phyloP scores from a whole-genome alignment of 2,329 filamentous ascomycete species.

The Cytospora paraplurivora region DNA sequence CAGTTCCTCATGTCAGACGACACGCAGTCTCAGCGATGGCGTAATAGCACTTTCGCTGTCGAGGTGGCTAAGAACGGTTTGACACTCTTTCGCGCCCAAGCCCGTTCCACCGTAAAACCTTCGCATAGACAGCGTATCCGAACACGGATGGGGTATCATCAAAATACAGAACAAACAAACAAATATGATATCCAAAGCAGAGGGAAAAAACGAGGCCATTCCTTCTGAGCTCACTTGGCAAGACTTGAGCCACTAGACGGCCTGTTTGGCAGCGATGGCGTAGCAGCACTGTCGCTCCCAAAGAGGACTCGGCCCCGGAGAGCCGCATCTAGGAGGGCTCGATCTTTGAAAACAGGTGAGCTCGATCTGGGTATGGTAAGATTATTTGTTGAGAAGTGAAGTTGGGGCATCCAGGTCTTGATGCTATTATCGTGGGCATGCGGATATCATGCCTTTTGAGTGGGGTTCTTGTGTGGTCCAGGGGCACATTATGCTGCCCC shows the following conservation, averaged over 20 bases:
- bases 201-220: constrained; percentile 28
- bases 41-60: constrained; percentile 59
- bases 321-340: too few relatives aligned
- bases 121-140: constrained; percentile 49
- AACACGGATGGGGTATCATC: constrained; percentile 59
- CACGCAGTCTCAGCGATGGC: constrained; percentile 58
- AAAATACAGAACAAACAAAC: constrained; percentile 36
- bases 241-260: not conserved
- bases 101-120: constrained; percentile 30
- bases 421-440: not conserved
- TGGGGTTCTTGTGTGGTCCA: not conserved
- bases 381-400: constrained; percentile 10
- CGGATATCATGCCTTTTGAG: not conserved
- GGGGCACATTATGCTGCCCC: constrained; percentile 15
- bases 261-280: not conserved
- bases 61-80: constrained; percentile 37
- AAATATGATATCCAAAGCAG: constrained; percentile 32
- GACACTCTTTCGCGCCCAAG: constrained; percentile 30
- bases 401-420: not conserved
- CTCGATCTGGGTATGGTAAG: not conserved
- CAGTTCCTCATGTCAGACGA: constrained; percentile 46
- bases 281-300: constrained; percentile 41
- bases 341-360: too few relatives aligned
- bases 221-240: not conserved
- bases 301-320: constrained; percentile 23